These are phyloP conservation scores for Xylariaceae sp. DNA, from an alignment of 2,329 filamentous ascomycete species.

Conservation along the genomic window DNA sequence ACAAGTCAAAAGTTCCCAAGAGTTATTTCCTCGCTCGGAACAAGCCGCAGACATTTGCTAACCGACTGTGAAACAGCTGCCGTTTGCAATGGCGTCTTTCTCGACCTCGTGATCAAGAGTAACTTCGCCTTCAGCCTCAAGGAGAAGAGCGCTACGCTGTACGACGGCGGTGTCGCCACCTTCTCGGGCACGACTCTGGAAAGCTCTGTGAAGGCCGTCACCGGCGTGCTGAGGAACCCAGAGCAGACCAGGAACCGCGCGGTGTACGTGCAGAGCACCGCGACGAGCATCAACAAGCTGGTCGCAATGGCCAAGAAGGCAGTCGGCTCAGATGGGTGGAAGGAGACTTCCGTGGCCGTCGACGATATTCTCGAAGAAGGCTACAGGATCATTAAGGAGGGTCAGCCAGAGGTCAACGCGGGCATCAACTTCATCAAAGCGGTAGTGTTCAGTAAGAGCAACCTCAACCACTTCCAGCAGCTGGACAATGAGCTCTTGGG, in stretches of 20 bases:
- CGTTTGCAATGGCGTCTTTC: conserved; percentile 31
- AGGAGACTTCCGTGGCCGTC: not conserved
- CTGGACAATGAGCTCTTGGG: conserved; percentile 41
- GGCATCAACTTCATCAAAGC: conserved; percentile 1
- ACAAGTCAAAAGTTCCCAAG: too few relatives aligned
- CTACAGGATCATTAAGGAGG: conserved; percentile 3
- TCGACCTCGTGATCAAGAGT: conserved; percentile 15
- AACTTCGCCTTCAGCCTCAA: conserved; percentile 12
- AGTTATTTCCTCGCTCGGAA: too few relatives aligned
- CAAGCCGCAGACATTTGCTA: too few relatives aligned
- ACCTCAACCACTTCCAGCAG: conserved; percentile 32
- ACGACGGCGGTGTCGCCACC: conserved; percentile 37
- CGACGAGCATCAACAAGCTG: conserved; percentile 3
- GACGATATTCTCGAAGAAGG: not conserved
- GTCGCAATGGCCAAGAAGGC: conserved; percentile 4
- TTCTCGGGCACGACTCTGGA: conserved; percentile 39
- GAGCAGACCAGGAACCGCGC: conserved; percentile 43
- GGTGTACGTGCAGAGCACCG: conserved; percentile 29
- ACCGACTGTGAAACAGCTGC: too few relatives aligned
- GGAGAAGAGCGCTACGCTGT: conserved; percentile 30
- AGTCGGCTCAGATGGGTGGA: conserved; percentile 1
- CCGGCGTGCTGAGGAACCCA: conserved; percentile 36
- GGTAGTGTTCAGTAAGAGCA: conserved; percentile 9
- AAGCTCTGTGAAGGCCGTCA: conserved; percentile 38
- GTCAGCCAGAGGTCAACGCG: conserved; percentile 7